These are phyloP conservation scores for Dentipellis sp. DNA, from an alignment of 768 basidiomycete species.

Conservation along the genomic window DNA sequence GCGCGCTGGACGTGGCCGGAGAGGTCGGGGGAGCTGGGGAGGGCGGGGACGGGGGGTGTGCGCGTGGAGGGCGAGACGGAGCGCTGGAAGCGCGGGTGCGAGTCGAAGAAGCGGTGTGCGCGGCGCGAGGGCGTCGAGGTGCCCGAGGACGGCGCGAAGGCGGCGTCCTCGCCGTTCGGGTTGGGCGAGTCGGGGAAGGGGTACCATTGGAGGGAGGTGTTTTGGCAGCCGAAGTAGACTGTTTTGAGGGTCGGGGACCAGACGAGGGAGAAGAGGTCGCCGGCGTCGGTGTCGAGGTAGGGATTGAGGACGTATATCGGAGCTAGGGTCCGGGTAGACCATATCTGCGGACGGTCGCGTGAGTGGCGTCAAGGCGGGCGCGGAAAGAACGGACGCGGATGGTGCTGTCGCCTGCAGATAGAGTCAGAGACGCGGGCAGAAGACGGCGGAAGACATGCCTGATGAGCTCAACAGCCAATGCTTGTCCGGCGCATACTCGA, in stretches of 20 bases:
- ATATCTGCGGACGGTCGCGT: conserved; percentile 41
- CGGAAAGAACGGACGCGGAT: conserved; percentile 48
- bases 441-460: conserved; percentile 34
- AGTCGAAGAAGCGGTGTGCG: conserved; percentile 88
- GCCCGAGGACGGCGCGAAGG: conserved; percentile 10
- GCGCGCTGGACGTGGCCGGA: conserved; percentile 16
- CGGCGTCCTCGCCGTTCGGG: not conserved
- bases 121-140: conserved; percentile 28
- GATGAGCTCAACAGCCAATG: conserved; percentile 88
- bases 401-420: conserved; percentile 69
- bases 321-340: conserved; percentile 63
- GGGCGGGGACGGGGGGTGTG: not conserved
- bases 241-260: conserved; percentile 66
- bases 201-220: conserved; percentile 89
- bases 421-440: not conserved
- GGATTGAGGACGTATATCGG: conserved; percentile 70
- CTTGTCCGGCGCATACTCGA: conserved; percentile 67
- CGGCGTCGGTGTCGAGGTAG: conserved; percentile 70
- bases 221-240: conserved; percentile 84
- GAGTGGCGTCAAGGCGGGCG: conserved; percentile 1
- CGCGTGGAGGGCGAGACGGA: conserved; percentile 16
- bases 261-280: conserved; percentile 79
- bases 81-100: conserved; percentile 67
- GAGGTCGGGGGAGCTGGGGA: conserved; percentile 15
- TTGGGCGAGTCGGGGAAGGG: conserved; percentile 31